Percentiles rank a stretch among this genome's conserved stretches.
phyloP scores from a whole-genome alignment of 306 rosid genomes.

The Citrullus amarus region DNA sequence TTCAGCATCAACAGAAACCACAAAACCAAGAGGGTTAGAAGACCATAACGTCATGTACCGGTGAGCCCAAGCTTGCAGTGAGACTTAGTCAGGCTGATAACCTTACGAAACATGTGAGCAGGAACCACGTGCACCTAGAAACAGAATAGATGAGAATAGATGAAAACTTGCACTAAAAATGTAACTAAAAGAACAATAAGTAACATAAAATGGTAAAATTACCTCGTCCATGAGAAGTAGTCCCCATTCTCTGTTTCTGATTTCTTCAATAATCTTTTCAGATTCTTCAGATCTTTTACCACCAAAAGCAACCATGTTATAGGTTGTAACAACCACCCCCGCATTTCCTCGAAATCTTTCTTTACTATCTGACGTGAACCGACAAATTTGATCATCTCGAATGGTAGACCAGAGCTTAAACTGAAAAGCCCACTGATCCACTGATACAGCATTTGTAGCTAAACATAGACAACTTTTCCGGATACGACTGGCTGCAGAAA shows the following conservation, averaged over 20 bases:
- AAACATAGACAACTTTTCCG: constrained; percentile 93
- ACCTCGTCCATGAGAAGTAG: constrained; percentile 98
- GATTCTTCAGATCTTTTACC: constrained; percentile 94
- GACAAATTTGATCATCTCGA: constrained; percentile 87
- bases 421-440: constrained; percentile 99
- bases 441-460: constrained; percentile 97
- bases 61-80: constrained; percentile 99
- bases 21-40: neutral
- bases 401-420: constrained; percentile 93
- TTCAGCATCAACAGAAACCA: neutral
- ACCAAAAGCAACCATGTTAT: constrained; percentile 94
- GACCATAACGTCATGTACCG: constrained; percentile 27
- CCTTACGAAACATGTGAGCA: constrained; percentile 96
- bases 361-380: constrained; percentile 95
- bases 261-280: constrained; percentile 92
- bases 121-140: constrained; percentile 79
- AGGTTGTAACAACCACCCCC: constrained; percentile 92
- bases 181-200: neutral
- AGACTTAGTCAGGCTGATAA: constrained; percentile 83
- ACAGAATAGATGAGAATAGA: neutral
- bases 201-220: neutral
- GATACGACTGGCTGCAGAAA: constrained; percentile 90
- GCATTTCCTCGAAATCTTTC: constrained; percentile 94
- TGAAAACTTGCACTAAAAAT: neutral
- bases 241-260: constrained; percentile 94